These are phyloP conservation scores for Tolypocladium amazonense DNA, from an alignment of 2,329 filamentous ascomycete genomes.

Conservation along the genomic window DNA sequence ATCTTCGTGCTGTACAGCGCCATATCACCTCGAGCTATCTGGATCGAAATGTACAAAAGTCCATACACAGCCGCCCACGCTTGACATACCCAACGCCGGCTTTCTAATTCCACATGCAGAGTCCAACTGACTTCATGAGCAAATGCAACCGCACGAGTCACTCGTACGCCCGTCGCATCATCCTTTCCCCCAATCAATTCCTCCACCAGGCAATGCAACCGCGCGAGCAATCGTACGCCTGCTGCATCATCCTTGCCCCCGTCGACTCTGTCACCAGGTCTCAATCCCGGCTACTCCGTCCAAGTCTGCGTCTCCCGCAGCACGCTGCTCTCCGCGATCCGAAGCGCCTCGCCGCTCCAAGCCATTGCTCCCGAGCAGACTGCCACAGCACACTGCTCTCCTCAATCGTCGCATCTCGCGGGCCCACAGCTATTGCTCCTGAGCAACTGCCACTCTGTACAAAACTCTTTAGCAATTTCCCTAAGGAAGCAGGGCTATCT, in stretches of 20 bases:
- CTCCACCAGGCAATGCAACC: neutral
- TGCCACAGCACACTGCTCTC: neutral
- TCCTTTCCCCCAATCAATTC: neutral
- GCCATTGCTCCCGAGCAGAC: neutral
- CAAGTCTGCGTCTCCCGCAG: neutral
- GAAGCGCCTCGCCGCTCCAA: neutral
- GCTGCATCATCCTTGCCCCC: neutral
- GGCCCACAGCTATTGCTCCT: neutral
- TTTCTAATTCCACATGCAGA: neutral
- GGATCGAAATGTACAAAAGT: neutral
- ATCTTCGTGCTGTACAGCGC: neutral
- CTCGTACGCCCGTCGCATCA: neutral
- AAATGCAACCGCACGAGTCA: neutral
- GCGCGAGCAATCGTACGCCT: neutral
- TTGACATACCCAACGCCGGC: neutral
- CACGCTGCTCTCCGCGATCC: neutral
- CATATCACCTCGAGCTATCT: neutral
- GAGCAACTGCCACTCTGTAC: neutral
- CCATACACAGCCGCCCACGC: neutral
- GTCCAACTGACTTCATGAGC: neutral
- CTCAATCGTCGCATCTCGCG: neutral
- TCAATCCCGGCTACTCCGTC: neutral
- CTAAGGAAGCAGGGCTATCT: neutral
- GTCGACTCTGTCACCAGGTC: neutral
- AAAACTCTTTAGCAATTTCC: neutral